Evolutionary conservation across 2,329 filamentous ascomycete species (phyloP).

Genomic region (Sphaerulina populicola): DNA sequence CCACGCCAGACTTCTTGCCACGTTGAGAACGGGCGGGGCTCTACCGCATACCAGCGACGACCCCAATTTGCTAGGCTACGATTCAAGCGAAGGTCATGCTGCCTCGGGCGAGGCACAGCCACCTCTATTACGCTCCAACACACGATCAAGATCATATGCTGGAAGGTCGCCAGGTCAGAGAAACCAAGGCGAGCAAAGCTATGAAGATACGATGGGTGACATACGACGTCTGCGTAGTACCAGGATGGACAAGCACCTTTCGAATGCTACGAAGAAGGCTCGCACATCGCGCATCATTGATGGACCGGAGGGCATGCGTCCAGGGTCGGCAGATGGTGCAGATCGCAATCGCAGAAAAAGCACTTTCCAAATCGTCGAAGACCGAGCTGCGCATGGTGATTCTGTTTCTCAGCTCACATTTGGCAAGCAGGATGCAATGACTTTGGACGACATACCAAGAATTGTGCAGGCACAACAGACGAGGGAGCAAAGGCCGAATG

Average conservation of each 20-base stretch:
- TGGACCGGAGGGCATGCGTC: constrained; percentile 65
- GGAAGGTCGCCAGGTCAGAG: constrained; percentile 50
- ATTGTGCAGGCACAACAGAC: constrained; percentile 95
- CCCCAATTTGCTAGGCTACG: constrained; percentile 57
- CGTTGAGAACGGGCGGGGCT: constrained; percentile 73
- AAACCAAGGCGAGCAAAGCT: constrained; percentile 57
- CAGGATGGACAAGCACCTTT: constrained; percentile 86
- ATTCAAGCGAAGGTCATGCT: constrained; percentile 56
- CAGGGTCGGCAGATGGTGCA: constrained; percentile 60
- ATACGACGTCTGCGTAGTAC: constrained; percentile 87
- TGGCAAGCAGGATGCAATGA: constrained; percentile 81
- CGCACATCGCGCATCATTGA: constrained; percentile 89
- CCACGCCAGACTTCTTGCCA: constrained; percentile 77
- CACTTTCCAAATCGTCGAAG: constrained; percentile 70
- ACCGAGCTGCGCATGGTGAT: constrained; percentile 61
- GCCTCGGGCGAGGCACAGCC: constrained; percentile 42
- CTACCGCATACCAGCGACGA: constrained; percentile 67
- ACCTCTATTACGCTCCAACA: constrained; percentile 54
- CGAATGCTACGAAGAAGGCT: constrained; percentile 83
- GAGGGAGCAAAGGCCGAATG: constrained; percentile 75
- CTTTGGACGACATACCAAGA: constrained; percentile 88
- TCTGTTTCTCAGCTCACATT: constrained; percentile 69
- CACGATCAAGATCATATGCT: constrained; percentile 65
- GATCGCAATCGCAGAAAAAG: constrained; percentile 20
- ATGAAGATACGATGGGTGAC: constrained; percentile 93